Conservation (phyloP, 148 eudicot genomes). For the Fagopyrum homotropicum region DNA sequence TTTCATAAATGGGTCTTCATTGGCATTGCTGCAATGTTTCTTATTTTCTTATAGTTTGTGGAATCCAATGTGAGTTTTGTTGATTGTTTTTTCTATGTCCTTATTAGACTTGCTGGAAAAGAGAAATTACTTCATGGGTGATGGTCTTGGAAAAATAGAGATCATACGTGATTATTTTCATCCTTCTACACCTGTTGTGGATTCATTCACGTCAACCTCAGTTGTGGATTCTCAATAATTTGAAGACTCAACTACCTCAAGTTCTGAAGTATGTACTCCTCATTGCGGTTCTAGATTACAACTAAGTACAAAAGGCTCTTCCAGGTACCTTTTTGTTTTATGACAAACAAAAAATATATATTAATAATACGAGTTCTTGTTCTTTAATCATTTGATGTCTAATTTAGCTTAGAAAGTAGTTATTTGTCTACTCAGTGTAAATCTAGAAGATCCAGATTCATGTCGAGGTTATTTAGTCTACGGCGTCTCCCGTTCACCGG, state of each 20-base stretch:
- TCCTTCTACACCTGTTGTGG: conserved; percentile 29
- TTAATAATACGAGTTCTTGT: conserved; percentile 1
- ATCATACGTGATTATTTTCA: conserved; percentile 69
- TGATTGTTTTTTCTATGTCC: background rate
- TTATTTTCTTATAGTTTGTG: background rate
- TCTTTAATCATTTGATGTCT: conserved; percentile 18
- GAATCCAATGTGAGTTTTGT: background rate
- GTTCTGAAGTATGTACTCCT: conserved; percentile 26
- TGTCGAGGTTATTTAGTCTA: conserved; percentile 66
- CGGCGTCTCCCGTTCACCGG: conserved; percentile 58
- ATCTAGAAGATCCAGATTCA: conserved; percentile 52
- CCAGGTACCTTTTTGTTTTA: conserved; percentile 35
- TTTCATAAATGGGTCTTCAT: background rate
- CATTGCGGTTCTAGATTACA: conserved; percentile 23
- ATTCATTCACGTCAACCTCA: conserved; percentile 25
- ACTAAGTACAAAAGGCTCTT: conserved; percentile 19
- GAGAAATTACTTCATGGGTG: conserved; percentile 59
- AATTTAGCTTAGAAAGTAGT: conserved; percentile 37
- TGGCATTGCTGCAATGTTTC: background rate
- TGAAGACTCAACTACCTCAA: conserved; percentile 22
- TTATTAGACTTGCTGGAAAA: background rate
- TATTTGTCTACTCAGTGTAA: conserved; percentile 35
- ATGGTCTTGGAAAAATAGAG: conserved; percentile 60
- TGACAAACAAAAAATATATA: background rate
- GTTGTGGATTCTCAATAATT: conserved; percentile 22